Evolutionary conservation across 805 yeast genomes (phyloP), one percentile per base, ranked within the genome.

Genomic region (Cyberlindnera xishuangbannaensis): DNA sequence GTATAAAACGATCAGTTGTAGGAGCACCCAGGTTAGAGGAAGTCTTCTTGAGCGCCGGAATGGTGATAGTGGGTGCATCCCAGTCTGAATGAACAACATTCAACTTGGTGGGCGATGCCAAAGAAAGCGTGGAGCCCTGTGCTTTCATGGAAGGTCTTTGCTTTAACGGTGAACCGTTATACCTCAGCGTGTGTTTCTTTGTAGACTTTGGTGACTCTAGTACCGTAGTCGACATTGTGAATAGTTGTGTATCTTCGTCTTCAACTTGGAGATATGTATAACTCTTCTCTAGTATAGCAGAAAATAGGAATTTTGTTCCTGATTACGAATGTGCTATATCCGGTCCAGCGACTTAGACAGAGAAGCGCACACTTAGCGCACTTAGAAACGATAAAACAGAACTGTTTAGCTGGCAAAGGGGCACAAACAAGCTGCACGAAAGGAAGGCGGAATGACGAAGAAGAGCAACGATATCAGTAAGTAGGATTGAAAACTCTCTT

Each of bases 1-100:
- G 85, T 30, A 78, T 76, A 47, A 75, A 78, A 38, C 85, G 58
- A 47, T 78, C 84, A 7, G 71, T 59, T 8, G 53, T 46, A 24
- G 48, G 44, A n/a, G n/a, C n/a, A n/a, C n/a, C n/a, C n/a, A n/a
- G n/a, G 22, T 41, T 44, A 30, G 45, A 53, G 34, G 40, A 47
- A 27, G 47, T 43, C 30, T 45, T 39, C 25, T 40, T 43, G 28
- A 50, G 38, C 11, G 47, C 38, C 9, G 44, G 45, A 22, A 43
- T 36, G n/a, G n/a, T n/a, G n/a, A n/a, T 7, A 50, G 37, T n/a
- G 29, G 27, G 2, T 24, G 16, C 19, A 31, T 53, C 48, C 61
- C 65, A 58, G 32, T 62, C 66, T 10, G 61, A 48, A 12, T 65
- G 59, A 7, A 63, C 62, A 15, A 68, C 59, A 41, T 71, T 71